These are phyloP conservation scores for Neofusicoccum sp. DNA, from an alignment of 2,329 filamentous ascomycete genomes.

Conservation along the genomic window DNA sequence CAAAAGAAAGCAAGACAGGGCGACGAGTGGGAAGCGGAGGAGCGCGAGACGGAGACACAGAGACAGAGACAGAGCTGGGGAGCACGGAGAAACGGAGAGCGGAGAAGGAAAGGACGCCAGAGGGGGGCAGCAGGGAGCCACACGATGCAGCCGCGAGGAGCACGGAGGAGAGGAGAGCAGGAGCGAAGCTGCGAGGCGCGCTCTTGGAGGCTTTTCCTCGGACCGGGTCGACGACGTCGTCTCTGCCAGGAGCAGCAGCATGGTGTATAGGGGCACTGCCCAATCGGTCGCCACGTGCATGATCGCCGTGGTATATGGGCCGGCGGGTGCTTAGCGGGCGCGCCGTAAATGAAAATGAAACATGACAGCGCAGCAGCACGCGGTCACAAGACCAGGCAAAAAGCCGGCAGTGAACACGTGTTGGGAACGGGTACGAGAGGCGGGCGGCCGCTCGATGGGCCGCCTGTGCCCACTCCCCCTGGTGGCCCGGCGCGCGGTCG, in stretches of 20 bases:
- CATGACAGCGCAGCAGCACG: slow-evolving; percentile 11
- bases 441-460: background rate
- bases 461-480: background rate
- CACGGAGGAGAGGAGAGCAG: background rate
- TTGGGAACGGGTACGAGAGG: background rate
- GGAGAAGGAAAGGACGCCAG: background rate
- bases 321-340: background rate
- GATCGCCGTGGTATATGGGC: slow-evolving; percentile 1
- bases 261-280: slow-evolving; percentile 6
- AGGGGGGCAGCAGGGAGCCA: background rate
- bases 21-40: background rate
- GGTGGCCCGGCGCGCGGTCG: background rate
- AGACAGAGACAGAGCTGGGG: no score
- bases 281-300: background rate
- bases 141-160: background rate
- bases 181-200: background rate
- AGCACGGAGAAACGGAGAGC: background rate
- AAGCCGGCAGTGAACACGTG: slow-evolving; percentile 11
- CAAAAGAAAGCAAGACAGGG: background rate
- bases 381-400: slow-evolving; percentile 1
- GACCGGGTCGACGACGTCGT: slow-evolving; percentile 3
- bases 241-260: background rate
- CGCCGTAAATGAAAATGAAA: slow-evolving; percentile 15
- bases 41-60: no score
- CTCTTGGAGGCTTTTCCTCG: slow-evolving; percentile 1